Evolutionary conservation across 768 basidiomycete genomes (phyloP).

Genomic region (Fistulinella prunicolor): DNA sequence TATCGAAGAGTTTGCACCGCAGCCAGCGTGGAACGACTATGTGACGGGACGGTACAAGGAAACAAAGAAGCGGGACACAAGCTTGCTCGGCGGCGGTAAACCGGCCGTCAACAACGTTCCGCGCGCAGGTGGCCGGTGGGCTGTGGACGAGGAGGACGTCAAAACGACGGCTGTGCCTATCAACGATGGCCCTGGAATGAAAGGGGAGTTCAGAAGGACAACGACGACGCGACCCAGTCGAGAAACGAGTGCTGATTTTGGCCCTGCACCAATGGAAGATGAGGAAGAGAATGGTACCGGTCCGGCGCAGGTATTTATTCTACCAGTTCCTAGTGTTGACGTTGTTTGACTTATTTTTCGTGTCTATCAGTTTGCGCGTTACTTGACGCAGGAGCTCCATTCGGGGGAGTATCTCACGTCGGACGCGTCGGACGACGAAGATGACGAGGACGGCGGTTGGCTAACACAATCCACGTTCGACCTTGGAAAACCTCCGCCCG

Average conservation of each 20-base stretch:
- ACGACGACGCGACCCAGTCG: constrained; percentile 40
- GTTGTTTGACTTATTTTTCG: neutral
- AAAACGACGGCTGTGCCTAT: constrained; percentile 21
- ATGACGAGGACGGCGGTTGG: constrained; percentile 78
- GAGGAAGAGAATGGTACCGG: constrained; percentile 44
- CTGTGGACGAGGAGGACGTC: constrained; percentile 65
- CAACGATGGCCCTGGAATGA: constrained; percentile 29
- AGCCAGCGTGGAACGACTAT: constrained; percentile 85
- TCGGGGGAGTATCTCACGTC: constrained; percentile 54
- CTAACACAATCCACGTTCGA: constrained; percentile 74
- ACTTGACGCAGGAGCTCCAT: constrained; percentile 72
- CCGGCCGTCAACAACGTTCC: constrained; percentile 49
- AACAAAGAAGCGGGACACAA: constrained; percentile 77
- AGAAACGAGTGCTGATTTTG: constrained; percentile 65
- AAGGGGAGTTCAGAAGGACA: constrained; percentile 60
- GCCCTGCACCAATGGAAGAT: constrained; percentile 47
- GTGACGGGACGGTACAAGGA: constrained; percentile 83
- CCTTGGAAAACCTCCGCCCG: constrained; percentile 46
- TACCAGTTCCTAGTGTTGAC: neutral
- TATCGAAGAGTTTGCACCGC: constrained; percentile 67
- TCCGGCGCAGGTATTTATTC: constrained; percentile 41
- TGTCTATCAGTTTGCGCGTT: constrained; percentile 65
- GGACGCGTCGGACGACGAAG: constrained; percentile 50
- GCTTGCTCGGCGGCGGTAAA: constrained; percentile 83
- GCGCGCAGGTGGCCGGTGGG: constrained; percentile 47